Conservation (phyloP, 768 basidiomycete genomes). For the Boletus subparvulus region DNA sequence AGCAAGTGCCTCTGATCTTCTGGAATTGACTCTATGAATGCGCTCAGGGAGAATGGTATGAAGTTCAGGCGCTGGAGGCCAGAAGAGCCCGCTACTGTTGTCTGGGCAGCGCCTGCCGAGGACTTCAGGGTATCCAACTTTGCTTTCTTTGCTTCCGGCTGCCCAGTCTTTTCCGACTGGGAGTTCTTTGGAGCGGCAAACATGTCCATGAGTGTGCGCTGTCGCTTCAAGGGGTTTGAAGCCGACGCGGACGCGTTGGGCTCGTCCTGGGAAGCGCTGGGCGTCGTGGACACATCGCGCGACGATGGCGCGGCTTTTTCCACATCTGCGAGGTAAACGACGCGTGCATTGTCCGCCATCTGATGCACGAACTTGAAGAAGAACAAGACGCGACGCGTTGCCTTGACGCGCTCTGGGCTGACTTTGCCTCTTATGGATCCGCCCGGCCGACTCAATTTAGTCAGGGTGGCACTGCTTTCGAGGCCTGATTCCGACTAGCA, state of each 20-base stretch:
- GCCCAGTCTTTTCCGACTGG: conserved; percentile 18
- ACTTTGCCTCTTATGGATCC: conserved; percentile 13
- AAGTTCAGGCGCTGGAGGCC: conserved; percentile 48
- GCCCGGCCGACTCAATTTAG: neutral
- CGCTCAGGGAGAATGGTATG: conserved; percentile 64
- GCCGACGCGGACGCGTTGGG: conserved; percentile 18
- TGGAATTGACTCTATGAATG: conserved; percentile 51
- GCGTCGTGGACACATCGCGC: conserved; percentile 12
- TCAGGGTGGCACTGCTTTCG: conserved; percentile 4
- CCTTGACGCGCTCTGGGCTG: conserved; percentile 1
- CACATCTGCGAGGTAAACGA: conserved; percentile 49
- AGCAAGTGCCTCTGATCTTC: conserved; percentile 60
- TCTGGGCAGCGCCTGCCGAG: conserved; percentile 12
- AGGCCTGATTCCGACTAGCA: conserved; percentile 1
- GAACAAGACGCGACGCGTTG: conserved; percentile 18
- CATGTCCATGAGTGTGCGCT: conserved; percentile 68
- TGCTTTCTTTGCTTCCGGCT: conserved; percentile 46
- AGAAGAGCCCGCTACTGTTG: conserved; percentile 11
- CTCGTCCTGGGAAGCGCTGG: conserved; percentile 25
- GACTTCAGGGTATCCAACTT: conserved; percentile 37
- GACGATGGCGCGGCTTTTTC: conserved; percentile 24
- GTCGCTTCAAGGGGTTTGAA: conserved; percentile 44
- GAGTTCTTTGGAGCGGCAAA: conserved; percentile 39
- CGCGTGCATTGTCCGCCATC: conserved; percentile 28
- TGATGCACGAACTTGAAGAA: neutral